Evolutionary conservation across 78 protist genomes (phyloP), one percentile per base, ranked within the genome.

Genomic region (Cyanophora paradoxa): DNA sequence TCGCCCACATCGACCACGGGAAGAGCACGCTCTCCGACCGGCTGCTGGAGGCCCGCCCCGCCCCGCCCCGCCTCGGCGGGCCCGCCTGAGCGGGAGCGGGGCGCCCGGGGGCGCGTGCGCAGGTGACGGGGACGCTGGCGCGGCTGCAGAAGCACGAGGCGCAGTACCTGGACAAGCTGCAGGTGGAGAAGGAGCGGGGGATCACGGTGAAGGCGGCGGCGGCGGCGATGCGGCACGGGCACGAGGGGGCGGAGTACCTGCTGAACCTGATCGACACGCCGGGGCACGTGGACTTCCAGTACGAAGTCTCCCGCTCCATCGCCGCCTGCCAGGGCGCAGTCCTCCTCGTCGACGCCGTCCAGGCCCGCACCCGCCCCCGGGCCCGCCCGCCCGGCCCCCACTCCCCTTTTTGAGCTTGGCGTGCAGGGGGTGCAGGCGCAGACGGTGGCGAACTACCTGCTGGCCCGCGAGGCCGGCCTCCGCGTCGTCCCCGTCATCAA

Each of bases 261-360:
- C 42, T 91, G 30, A 91, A 91, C 58, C 81, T 91, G 30, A 88
- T 91, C 82, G 95, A 91, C 75, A 86, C 91, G 39, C 95, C 95
- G 46, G 95, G 95, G 17, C 95, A 91, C 76, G 93, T 91, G 13
- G 95, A 91, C 72, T 91, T 91, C 41, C 22, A 31, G 26, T 90
- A 88, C 74, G 94, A 90, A 40, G 94, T 86, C 19, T 64, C 83
- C 1, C 72, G 94, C 52, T 64, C 86, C 5, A 70, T 90, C 19
- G 77, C 77, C 56, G 94, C 92, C 19, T 84, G 88, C 57, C 83
- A 87, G 41, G 90, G 90, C n/a, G 94, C 88, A 40, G 36, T 90
- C 48, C 70, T 90, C 40, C 66, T 90, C 28, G 90, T 90, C 5
- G 92, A 90, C 54, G 88, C 92, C 0, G 34, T 77, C 31, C 74